Base-by-base conservation (phyloP, 208 protist species). In the Leishmania gerbilli region DNA sequence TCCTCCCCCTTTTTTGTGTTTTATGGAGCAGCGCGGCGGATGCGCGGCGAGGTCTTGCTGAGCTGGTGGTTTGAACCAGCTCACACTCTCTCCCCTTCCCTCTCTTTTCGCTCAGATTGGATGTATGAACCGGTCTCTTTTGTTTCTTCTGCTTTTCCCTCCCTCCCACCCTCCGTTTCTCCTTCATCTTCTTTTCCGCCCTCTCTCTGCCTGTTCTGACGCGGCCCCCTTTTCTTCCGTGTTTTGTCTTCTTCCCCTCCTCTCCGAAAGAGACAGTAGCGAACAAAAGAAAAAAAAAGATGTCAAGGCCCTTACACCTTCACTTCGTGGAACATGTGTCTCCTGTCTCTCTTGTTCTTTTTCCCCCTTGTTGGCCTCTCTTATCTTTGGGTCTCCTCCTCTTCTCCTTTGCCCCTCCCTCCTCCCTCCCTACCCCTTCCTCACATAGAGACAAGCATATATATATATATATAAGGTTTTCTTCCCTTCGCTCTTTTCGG, bases 81-180 rank as follows among this genome's bases (percentile, higher is more conserved):
- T 45, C 11, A 49, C 19, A 8, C 9, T 42, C n/a, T 45, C 17
- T 47, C 31, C 34, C 53, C 47, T 80, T 40, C 65, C 53, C 42
- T 83, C 40, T 80, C 40, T 67, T 74, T 31, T 80, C 53, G 58
- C 58, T 55, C 80, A 21, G 49, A 51, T 60, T 17, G 51, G 56
- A 42, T 82, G 79, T 40, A 79, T 79, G 37, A 55, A 24, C 75
- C 60, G 45, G 15, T 47, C 17, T 24, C 45, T 74, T 79, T 71
- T 49, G 67, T 68, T 77, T 60, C 68, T 76, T 78, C 67, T 84
- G 40, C 42, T 72, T 72, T 75, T 62, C 37, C 82, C 51, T 60
- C 49, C 53, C 51, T 37, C 34, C 34, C 34, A 11, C 21, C 17
- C 31, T 60, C 8, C 31, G 15, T 13, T 60, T 76, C 45, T n/a